Conservation (phyloP, 257 asterid genomes). For the Fraxinus quadrangulata region DNA sequence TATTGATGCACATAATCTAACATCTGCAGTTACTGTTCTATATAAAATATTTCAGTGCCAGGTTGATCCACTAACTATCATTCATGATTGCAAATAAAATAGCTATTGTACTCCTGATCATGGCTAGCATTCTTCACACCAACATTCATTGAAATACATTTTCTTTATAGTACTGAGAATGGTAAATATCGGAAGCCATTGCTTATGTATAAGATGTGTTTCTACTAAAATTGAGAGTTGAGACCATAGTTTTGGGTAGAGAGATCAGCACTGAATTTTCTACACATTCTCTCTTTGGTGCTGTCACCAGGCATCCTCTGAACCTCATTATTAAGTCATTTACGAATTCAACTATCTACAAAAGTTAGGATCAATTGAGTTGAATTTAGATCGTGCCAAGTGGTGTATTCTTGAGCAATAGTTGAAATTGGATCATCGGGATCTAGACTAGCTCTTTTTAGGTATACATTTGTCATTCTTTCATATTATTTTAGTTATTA, state of each 20-base stretch:
- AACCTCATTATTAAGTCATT: neutral
- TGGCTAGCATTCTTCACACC: neutral
- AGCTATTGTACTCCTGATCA: neutral
- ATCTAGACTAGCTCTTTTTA: neutral
- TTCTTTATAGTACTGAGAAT: neutral
- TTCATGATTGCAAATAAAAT: neutral
- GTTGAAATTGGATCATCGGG: neutral
- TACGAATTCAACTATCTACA: neutral
- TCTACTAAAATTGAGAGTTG: neutral
- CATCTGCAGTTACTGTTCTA: neutral
- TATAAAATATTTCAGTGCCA: neutral
- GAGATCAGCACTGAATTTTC: neutral
- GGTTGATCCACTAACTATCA: neutral
- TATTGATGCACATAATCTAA: neutral
- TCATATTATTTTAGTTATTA: neutral
- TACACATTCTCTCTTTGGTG: neutral
- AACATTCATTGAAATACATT: neutral
- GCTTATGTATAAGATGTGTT: neutral
- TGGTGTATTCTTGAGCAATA: neutral
- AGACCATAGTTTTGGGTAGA: neutral
- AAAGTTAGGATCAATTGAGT: neutral
- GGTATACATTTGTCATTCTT: neutral
- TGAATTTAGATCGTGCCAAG: neutral
- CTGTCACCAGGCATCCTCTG: neutral
- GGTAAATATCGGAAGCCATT: neutral